These are phyloP conservation scores for Oxyria digyna DNA, from an alignment of 148 eudicot species.

Conservation along the genomic window DNA sequence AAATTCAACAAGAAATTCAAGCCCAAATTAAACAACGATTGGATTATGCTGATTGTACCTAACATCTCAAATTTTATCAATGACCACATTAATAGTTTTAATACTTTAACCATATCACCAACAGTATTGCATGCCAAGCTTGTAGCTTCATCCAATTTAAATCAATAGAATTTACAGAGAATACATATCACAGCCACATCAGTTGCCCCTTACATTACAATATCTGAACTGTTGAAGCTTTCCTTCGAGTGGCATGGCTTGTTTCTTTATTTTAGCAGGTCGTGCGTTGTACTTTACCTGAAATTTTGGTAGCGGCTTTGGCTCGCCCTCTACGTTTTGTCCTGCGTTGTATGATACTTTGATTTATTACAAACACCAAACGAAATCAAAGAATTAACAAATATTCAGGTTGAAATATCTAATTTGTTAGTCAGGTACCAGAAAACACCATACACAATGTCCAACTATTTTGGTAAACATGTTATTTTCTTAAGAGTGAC, in stretches of 20 bases:
- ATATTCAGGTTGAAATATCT: no score
- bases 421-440: no score
- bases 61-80: not conserved
- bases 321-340: not conserved
- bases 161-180: not conserved
- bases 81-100: not conserved
- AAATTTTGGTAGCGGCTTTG: slow-evolving; percentile 33
- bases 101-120: not conserved
- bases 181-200: slow-evolving; percentile 29
- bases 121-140: not conserved
- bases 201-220: slow-evolving; percentile 37
- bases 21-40: no score
- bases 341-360: slow-evolving; percentile 26
- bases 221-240: slow-evolving; percentile 52
- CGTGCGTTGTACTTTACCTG: slow-evolving; percentile 35
- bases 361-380: no score
- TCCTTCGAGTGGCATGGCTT: slow-evolving; percentile 38
- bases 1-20: no score
- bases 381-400: no score
- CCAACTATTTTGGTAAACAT: no score
- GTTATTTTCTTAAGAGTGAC: no score
- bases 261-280: slow-evolving; percentile 41
- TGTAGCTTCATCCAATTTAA: not conserved
- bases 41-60: no score
- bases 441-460: no score